Evolutionary conservation across 1,284 basidiomycete species (phyloP).

Genomic region (Ceratobasidium sp.): DNA sequence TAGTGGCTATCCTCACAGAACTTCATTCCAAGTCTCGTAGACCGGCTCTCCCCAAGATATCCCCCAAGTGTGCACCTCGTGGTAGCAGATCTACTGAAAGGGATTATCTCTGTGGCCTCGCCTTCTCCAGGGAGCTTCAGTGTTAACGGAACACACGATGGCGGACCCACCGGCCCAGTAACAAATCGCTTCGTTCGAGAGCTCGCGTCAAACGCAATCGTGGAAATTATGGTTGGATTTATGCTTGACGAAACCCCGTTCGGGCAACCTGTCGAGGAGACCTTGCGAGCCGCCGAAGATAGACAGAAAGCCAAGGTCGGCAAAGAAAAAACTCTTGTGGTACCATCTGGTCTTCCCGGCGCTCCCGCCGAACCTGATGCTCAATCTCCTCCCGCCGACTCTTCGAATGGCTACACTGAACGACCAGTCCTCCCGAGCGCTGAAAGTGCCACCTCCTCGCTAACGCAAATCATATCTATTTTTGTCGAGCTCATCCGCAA

Average conservation of each 20-base stretch:
- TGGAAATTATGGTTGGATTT: constrained; percentile 81
- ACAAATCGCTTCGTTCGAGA: constrained; percentile 92
- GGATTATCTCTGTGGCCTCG: constrained; percentile 94
- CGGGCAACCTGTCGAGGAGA: constrained; percentile 41
- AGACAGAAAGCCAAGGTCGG: constrained; percentile 6
- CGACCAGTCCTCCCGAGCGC: constrained; percentile 68
- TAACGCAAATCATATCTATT: constrained; percentile 89
- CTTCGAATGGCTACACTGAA: constrained; percentile 48
- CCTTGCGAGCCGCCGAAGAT: constrained; percentile 18
- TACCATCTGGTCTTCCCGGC: constrained; percentile 37
- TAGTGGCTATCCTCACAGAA: constrained; percentile 91
- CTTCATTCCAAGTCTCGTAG: constrained; percentile 85
- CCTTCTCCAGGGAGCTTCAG: constrained; percentile 82
- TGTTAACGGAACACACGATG: constrained; percentile 65
- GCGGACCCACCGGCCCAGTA: constrained; percentile 61
- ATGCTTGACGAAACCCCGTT: constrained; percentile 80
- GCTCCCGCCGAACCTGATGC: constrained; percentile 8
- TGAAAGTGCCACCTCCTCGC: constrained; percentile 87
- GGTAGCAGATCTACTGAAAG: constrained; percentile 93
- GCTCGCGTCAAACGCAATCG: constrained; percentile 82
- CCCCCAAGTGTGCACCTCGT: constrained; percentile 87
- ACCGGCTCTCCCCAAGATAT: constrained; percentile 84
- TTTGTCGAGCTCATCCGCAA: constrained; percentile 97
- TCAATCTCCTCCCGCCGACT: constrained; percentile 2
- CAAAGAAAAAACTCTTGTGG: constrained; percentile 31